Base-by-base conservation (phyloP, 2,329 filamentous ascomycete genomes). In the Sporothrix brasiliensis region DNA sequence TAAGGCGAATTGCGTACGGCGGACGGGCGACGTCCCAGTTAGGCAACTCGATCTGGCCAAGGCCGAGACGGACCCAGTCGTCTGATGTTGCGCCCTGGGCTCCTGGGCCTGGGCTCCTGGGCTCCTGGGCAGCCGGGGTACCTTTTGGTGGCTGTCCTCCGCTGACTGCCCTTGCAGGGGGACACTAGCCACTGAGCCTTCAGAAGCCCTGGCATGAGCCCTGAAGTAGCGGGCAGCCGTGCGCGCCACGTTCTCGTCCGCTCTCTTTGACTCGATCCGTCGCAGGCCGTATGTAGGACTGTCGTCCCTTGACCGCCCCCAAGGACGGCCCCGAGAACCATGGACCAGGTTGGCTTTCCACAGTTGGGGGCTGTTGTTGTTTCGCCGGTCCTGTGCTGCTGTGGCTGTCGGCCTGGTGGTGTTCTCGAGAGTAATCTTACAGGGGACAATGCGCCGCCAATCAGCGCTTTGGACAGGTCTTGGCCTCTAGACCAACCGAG, bases 31-130 rank as follows among this genome's bases (percentile, higher is more conserved):
- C 56, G 39, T 47, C 58, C 58, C 58, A 47, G 47, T 47, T 27
- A 47, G 58, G 58, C 58, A 63, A 63, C 39, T 63, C 58, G 39
- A 63, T 63, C 58, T 47, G 58, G 58, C 5, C 58, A 44, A 63
- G 58, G 27, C 2, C 24, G 58, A 47, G 44, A 63, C 58, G 58
- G n/a, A 47, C 58, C 58, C 58, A 34, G 44, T 63, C 58, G 58
- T 47, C 39, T n/a, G 53, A 14, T 30, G 7, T 56, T 11, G 19
- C 34, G 34, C 34, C 34, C 34, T 34, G 34, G 34, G 34, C 27
- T 30, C 3, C 27, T 30, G 27, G 27, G 27, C 27, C 3, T 24
- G 24, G 24, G 24, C 24, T 24, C 3, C 27, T 30, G 27, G 27
- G 27, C 27, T 5, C 3, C 27, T 30, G 27, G 27, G 27, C 3